Conservation (phyloP, 2,329 filamentous ascomycete genomes). For the Colletotrichum melonis region DNA sequence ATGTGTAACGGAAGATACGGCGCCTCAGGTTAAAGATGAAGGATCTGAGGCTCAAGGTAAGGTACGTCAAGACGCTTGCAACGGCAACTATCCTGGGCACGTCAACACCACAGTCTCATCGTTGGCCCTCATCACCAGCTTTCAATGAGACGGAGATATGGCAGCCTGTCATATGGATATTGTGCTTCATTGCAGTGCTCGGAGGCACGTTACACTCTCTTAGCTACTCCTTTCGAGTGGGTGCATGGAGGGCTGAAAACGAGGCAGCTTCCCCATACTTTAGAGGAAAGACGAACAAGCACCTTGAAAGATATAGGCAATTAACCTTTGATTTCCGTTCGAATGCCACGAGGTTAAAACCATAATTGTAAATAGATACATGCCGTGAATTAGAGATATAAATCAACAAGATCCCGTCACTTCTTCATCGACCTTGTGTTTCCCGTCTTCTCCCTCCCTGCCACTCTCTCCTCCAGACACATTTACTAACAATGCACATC, state of each 20-base stretch:
- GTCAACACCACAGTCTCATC: background rate
- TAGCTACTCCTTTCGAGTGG: no score
- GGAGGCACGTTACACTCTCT: no score
- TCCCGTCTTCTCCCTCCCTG: no score
- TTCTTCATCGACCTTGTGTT: no score
- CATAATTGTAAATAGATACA: background rate
- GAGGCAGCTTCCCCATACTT: background rate
- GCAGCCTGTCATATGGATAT: background rate
- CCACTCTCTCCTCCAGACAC: no score
- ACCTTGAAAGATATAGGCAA: background rate
- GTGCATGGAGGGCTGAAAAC: background rate
- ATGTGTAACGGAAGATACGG: background rate
- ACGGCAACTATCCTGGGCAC: background rate
- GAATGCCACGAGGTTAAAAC: background rate
- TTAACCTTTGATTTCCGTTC: background rate
- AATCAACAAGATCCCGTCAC: background rate
- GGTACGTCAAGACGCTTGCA: background rate
- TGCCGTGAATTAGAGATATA: background rate
- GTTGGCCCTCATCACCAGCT: background rate
- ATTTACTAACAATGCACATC: background rate
- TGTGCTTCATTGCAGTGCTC: background rate
- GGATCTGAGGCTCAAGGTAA: background rate
- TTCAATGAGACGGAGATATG: background rate
- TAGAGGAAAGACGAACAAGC: background rate
- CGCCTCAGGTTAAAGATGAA: background rate